A percentile compares a stretch with the other conserved stretches of the same genome.
These are phyloP conservation scores for Oenanthe sinensis DNA, from an alignment of 129 eudicot genomes.

Conservation along the genomic window DNA sequence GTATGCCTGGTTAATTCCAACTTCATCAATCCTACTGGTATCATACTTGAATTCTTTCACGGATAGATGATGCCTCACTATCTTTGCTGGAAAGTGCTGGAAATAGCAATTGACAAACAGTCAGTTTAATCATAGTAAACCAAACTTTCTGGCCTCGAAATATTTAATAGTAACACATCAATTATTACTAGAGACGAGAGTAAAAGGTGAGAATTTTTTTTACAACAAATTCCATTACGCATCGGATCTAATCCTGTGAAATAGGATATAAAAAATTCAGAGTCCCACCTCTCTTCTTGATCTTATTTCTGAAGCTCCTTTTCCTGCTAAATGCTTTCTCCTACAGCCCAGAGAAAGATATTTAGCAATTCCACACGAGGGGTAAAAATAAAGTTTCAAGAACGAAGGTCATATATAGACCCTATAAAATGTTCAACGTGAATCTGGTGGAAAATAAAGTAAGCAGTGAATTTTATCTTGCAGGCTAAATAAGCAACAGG, in stretches of 20 bases:
- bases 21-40: not conserved
- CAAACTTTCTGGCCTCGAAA: not conserved
- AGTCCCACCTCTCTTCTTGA: slow-evolving; percentile 58
- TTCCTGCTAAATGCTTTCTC: slow-evolving; percentile 98
- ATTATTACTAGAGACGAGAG: not conserved
- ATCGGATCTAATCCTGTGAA: not conserved
- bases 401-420: not conserved
- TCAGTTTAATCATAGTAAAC: not conserved
- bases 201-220: not conserved
- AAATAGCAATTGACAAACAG: not conserved
- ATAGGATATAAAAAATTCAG: not conserved
- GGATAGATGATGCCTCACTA: not conserved
- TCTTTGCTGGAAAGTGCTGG: slow-evolving; percentile 14
- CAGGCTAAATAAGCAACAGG: not conserved
- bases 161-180: not conserved
- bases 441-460: not conserved
- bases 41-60: slow-evolving; percentile 12
- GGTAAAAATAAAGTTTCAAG: not conserved
- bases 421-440: not conserved
- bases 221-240: not conserved
- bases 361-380: not conserved
- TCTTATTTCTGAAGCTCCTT: slow-evolving; percentile 81
- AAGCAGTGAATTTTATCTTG: not conserved
- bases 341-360: slow-evolving; percentile 34
- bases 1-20: not conserved